Evolutionary conservation across 2,329 filamentous ascomycete species (phyloP).

Genomic region (Beauveria brongniartii): DNA sequence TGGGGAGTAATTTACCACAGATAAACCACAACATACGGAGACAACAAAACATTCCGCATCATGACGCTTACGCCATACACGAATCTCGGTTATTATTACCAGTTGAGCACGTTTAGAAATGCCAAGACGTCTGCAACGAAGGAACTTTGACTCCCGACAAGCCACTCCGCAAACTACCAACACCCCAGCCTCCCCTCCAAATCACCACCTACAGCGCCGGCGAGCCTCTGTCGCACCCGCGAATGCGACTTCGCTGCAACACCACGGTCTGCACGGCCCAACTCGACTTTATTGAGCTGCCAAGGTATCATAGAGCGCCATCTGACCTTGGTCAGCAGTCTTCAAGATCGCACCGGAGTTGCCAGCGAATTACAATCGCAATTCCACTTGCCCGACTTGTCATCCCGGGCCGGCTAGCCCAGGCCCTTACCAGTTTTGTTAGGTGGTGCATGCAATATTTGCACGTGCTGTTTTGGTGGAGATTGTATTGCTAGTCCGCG

Average conservation of each 20-base stretch:
- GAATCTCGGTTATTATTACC: background rate
- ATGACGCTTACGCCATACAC: background rate
- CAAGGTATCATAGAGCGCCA: background rate
- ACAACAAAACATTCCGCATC: background rate
- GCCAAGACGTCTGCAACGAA: background rate
- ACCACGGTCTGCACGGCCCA: background rate
- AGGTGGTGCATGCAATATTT: background rate
- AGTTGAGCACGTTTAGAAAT: background rate
- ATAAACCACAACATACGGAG: background rate
- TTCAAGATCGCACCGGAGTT: background rate
- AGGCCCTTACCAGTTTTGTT: conserved; percentile 4
- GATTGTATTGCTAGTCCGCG: background rate
- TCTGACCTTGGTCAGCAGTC: background rate
- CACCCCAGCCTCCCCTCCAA: background rate
- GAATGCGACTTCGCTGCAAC: background rate
- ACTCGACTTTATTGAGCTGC: background rate
- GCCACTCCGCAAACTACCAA: background rate
- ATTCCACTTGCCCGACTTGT: background rate
- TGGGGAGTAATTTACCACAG: background rate
- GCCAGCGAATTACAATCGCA: background rate
- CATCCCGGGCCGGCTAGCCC: background rate
- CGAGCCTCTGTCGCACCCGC: background rate
- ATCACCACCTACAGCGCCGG: background rate
- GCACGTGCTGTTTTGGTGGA: background rate
- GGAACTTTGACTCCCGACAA: background rate